Percentiles rank a stretch among this genome's conserved stretches.
phyloP scores from a whole-genome alignment of 148 eudicot genomes.

The Rhododendron williamsianum region DNA sequence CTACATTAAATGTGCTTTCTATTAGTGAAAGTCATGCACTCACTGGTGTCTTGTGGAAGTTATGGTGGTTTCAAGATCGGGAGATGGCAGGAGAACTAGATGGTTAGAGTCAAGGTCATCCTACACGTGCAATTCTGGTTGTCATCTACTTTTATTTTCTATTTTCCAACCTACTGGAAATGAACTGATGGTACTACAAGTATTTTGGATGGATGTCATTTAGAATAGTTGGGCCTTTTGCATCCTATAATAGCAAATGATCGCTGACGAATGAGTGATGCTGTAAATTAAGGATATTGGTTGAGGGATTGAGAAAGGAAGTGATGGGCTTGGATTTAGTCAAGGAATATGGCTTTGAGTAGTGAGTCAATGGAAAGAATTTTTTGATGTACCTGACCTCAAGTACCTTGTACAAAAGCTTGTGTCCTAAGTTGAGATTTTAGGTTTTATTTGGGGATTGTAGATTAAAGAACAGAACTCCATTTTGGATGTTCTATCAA shows the following conservation, averaged over 20 bases:
- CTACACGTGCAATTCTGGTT: background rate
- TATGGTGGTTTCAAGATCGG: background rate
- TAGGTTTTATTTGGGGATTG: background rate
- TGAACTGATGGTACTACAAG: background rate
- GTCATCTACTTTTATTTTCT: background rate
- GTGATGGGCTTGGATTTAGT: background rate
- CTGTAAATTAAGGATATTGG: background rate
- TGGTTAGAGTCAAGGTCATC: background rate
- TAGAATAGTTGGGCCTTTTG: background rate
- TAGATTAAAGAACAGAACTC: background rate
- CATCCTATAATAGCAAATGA: background rate
- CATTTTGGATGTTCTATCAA: background rate
- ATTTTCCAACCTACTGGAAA: background rate
- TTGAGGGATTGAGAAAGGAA: background rate
- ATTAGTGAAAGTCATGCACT: background rate
- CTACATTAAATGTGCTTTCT: background rate
- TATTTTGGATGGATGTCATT: background rate
- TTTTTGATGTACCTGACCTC: background rate
- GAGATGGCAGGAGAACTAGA: background rate
- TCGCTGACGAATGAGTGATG: background rate
- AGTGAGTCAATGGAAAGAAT: background rate
- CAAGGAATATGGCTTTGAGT: background rate
- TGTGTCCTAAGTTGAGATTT: background rate
- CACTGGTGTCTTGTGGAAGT: background rate
- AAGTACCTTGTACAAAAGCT: background rate